phyloP scores from a whole-genome alignment of 2,329 filamentous ascomycete genomes.

The Ciborinia camelliae region DNA sequence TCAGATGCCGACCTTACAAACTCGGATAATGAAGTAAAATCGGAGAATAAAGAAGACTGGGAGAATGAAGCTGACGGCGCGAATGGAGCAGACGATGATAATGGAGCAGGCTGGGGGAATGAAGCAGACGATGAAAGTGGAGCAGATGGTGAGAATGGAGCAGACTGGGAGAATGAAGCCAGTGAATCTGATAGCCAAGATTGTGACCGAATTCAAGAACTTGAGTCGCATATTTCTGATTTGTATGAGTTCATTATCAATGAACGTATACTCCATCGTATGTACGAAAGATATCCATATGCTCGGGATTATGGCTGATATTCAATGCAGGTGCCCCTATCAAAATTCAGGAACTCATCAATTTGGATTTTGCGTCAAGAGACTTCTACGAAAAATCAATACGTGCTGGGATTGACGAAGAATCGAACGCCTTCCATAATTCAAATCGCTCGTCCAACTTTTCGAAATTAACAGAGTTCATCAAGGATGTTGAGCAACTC shows the following conservation, averaged over 20 bases:
- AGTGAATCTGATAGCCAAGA: too few species aligned
- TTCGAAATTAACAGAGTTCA: not conserved
- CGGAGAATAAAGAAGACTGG: too few species aligned
- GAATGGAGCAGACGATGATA: too few species aligned
- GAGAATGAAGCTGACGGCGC: too few species aligned
- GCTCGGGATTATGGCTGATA: not conserved
- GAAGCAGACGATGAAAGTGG: too few species aligned
- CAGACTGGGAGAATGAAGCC: too few species aligned
- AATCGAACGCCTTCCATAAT: too few species aligned
- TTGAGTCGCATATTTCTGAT: not conserved
- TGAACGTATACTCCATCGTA: not conserved
- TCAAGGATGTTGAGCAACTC: not conserved
- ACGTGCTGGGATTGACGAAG: not conserved
- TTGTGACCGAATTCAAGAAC: too few species aligned
- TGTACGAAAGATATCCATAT: not conserved
- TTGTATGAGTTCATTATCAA: not conserved
- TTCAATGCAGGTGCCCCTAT: not conserved
- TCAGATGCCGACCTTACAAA: not conserved
- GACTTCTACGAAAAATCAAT: not conserved
- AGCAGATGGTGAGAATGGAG: too few species aligned
- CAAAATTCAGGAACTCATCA: not conserved
- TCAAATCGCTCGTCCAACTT: too few species aligned
- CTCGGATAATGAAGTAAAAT: too few species aligned
- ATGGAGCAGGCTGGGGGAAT: too few species aligned
- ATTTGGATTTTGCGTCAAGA: not conserved